Percentiles rank a stretch among this genome's conserved stretches.
Evolutionary conservation across 2,329 filamentous ascomycete genomes (phyloP).

Genomic region (Amylocarpus encephaloides): DNA sequence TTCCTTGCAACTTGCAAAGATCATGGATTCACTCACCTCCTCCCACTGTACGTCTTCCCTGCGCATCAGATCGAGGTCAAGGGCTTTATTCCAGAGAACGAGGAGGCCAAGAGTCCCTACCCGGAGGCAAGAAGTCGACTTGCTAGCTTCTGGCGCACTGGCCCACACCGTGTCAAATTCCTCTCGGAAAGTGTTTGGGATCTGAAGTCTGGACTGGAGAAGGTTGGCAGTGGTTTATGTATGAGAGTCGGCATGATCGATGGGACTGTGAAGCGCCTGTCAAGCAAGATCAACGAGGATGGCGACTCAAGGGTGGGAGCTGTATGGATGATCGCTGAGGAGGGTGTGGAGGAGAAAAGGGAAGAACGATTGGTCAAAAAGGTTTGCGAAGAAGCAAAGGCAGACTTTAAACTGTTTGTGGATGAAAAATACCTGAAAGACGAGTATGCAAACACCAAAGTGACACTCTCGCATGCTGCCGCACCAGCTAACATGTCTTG

Average conservation of each 20-base stretch:
- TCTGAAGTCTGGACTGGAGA: conserved; percentile 55
- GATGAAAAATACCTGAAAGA: conserved; percentile 78
- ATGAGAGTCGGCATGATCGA: conserved; percentile 56
- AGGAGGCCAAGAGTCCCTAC: conserved; percentile 50
- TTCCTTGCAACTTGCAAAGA: conserved; percentile 42
- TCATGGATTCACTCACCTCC: conserved; percentile 58
- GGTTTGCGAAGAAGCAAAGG: conserved; percentile 44
- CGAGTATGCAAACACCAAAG: conserved; percentile 51
- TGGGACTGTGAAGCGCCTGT: conserved; percentile 53
- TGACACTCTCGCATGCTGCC: background rate
- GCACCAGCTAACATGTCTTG: background rate
- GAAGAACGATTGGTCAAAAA: conserved; percentile 54
- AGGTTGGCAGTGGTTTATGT: conserved; percentile 52
- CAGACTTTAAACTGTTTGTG: conserved; percentile 58
- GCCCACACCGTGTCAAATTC: conserved; percentile 65
- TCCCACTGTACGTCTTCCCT: conserved; percentile 65
- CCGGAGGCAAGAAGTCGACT: conserved; percentile 60
- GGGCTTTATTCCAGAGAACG: conserved; percentile 55
- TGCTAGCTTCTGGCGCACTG: conserved; percentile 66
- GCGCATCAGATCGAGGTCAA: conserved; percentile 68
- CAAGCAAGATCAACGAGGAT: conserved; percentile 41
- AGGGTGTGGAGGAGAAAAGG: conserved; percentile 60
- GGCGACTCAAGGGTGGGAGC: conserved; percentile 44
- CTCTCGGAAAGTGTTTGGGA: conserved; percentile 68
- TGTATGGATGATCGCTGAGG: conserved; percentile 69